Evolutionary conservation across 1,284 basidiomycete species (phyloP), one percentile per base, ranked within the genome.

Genomic region (Mycosarcoma maydis): DNA sequence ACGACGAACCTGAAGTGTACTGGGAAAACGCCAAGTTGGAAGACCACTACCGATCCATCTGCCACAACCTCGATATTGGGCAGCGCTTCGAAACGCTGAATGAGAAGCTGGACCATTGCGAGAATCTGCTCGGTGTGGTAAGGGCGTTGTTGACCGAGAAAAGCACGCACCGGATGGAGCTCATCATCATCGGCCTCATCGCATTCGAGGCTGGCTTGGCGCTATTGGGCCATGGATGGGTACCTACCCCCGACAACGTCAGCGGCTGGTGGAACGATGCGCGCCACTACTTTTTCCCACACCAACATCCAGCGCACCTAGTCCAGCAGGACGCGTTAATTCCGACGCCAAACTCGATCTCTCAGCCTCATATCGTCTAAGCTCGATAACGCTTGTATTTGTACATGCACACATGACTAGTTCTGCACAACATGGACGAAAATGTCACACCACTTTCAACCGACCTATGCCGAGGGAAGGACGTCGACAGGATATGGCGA

Each of bases 1-100:
- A 80, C 46, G 79, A 81, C 50, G 78, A 80, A 40, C 78, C 77
- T 17, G 78, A 81, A 36, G 67, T 78, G 20, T 80, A 79, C 50
- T 81, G 79, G 79, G 79, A 81, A 36, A 81, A 81, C 43, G 49
- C 51, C 8, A 59, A 58, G 30, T 62, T 80, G 62, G 76, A 78
- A 38, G 65, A 78, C 16, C 73, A 80, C 54, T 79, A 79, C 53
- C 70, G 77, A 9, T 57, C 61, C 51, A 78, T 78, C 38, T 81
- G 78, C 45, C 40, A 54, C 48, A 69, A 64, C 4, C 65, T 81
- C 19, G 79, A 81, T 54, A 75, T 81, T 14, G 57, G 69, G 19
- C 62, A 69, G 33, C 49, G 79, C 9, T 79, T 80, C 45, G 73
- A 72, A 27, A 70, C 75, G 17, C 42, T 80, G 17, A 81, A 81